Base-by-base conservation (phyloP, 345 rosid genomes). In the Eucalyptus fibrosa region DNA sequence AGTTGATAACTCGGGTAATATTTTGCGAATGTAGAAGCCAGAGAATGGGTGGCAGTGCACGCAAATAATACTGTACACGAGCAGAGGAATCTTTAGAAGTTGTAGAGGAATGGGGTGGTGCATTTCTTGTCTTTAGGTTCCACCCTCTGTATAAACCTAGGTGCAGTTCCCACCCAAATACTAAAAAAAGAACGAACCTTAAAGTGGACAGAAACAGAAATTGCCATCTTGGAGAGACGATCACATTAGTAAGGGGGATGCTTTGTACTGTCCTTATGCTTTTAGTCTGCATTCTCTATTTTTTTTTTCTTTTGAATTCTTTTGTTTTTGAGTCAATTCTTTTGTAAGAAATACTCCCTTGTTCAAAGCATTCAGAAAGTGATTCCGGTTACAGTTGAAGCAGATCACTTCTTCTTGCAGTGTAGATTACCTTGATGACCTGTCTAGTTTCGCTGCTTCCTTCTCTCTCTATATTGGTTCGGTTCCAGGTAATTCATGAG, bases 281-380 rank as follows among this genome's bases (percentile, higher is more conserved):
- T 69, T n/a, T 88, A 87, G 62, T 11, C 82, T 88, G 83, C 83
- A 26, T 67, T 47, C 72, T 89, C 72, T 42, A 91, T 91, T 90
- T 89, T 88, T 90, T 77, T 88, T 65, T 19, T 88, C 69, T 51
- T 87, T 80, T 90, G 86, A 59, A 94, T 94, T 94, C 95, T 92
- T 94, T 94, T 89, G 93, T 94, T 90, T 89, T 86, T 89, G 91
- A 72, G 81, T 92, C 87, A 77, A 93, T 93, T 94, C 94, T 94
- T 94, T 91, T 94, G 93, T 89, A 93, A 91, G 95, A 90, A 91
- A 89, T 90, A 55, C 45, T 83, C 59, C 80, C 59, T 88, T 23
- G 47, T 77, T 37, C 83, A 77, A 77, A 77, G 42, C 83, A 77
- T 44, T 77, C 83, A 77, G 83, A 40, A 77, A 77, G 83, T 77